Evolutionary conservation across 1,284 basidiomycete species (phyloP).

Genomic region (Pseudozyma flocculosa): DNA sequence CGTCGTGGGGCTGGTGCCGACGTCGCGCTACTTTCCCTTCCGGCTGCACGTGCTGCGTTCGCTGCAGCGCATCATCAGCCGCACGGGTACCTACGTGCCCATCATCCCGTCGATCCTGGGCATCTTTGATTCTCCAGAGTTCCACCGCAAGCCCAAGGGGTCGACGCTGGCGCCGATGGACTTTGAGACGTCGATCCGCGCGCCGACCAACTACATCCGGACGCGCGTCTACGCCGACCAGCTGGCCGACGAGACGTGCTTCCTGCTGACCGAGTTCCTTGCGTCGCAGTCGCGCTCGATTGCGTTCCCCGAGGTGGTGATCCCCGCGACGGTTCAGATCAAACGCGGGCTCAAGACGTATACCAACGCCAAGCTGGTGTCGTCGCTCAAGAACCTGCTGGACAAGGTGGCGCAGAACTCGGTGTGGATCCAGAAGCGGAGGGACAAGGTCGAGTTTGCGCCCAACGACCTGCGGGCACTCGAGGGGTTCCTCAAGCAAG

Average conservation of each 20-base stretch:
- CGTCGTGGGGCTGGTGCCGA: slow-evolving; percentile 86
- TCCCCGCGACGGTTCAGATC: slow-evolving; percentile 72
- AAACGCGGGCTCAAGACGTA: slow-evolving; percentile 45
- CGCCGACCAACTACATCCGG: slow-evolving; percentile 82
- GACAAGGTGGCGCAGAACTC: slow-evolving; percentile 51
- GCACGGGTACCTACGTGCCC: slow-evolving; percentile 84
- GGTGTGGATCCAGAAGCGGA: slow-evolving; percentile 41
- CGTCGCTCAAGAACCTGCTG: slow-evolving; percentile 38
- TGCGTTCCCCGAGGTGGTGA: slow-evolving; percentile 87
- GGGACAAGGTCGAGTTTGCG: slow-evolving; percentile 52
- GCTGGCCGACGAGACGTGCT: slow-evolving; percentile 77
- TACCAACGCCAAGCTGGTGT: slow-evolving; percentile 38
- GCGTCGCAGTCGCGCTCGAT: slow-evolving; percentile 64
- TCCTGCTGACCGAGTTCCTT: slow-evolving; percentile 73
- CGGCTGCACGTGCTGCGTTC: slow-evolving; percentile 74
- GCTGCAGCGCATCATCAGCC: slow-evolving; percentile 71
- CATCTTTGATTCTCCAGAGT: slow-evolving; percentile 74
- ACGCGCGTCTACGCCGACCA: slow-evolving; percentile 84
- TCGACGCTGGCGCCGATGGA: slow-evolving; percentile 88
- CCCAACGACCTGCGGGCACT: slow-evolving; percentile 28
- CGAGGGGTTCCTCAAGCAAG: slow-evolving; percentile 19
- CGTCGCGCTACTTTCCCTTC: slow-evolving; percentile 76
- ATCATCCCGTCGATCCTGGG: slow-evolving; percentile 82
- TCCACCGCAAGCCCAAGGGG: slow-evolving; percentile 77
- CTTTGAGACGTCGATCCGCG: slow-evolving; percentile 81